Base-by-base conservation (phyloP, 2,329 filamentous ascomycete genomes). In the Penicillium capsulatum region DNA sequence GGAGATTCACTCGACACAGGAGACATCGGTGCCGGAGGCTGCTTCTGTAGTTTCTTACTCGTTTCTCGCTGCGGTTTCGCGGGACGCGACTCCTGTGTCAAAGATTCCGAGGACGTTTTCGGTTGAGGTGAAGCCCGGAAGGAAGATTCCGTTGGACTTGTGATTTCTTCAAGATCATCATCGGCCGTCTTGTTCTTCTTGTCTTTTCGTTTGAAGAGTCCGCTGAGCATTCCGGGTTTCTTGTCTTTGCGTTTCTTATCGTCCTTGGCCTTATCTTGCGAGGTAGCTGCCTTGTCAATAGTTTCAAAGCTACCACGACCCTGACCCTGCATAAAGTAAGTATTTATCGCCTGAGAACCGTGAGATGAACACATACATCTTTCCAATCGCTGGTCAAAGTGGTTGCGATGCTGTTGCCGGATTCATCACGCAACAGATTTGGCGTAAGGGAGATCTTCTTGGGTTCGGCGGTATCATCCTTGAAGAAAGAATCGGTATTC, bases 401-500 rank as follows among this genome's bases (percentile, higher is more conserved):
- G 11, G 9, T 35, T 13, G 22, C 34, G 14, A 22, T 22, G 19
- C 19, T 22, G 9, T 41, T 53, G 32, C 42, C 54, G 44, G 71
- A 70, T 49, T 96, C 90, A 51, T 97, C 91, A 29, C 91, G 82
- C 28, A 97, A 71, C 37, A 98, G 69, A 53, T 94, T 94, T 1
- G 92, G 92, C 3, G 92, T 98, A 31, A 98, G 77, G 0, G 90
- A 94, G 52, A 98, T 97, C 70, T 97, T 97, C 66, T 94, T 89
- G 2, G 92, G 96, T 65, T 97, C 92, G 26, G 88, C 84, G 20
- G 80, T 88, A 58, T 98, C 91, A 58, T 97, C 92, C 65, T 89
- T 94, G 74, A 96, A 96, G 73, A 97, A 96, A 1, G 91, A 95
- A 66, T 97, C 91, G 3, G 88, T 91, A 60, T 94, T 94, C 48